Percentiles rank a stretch among this genome's conserved stretches.
phyloP scores from a whole-genome alignment of 257 asterid species.

The Primulina eburnea region DNA sequence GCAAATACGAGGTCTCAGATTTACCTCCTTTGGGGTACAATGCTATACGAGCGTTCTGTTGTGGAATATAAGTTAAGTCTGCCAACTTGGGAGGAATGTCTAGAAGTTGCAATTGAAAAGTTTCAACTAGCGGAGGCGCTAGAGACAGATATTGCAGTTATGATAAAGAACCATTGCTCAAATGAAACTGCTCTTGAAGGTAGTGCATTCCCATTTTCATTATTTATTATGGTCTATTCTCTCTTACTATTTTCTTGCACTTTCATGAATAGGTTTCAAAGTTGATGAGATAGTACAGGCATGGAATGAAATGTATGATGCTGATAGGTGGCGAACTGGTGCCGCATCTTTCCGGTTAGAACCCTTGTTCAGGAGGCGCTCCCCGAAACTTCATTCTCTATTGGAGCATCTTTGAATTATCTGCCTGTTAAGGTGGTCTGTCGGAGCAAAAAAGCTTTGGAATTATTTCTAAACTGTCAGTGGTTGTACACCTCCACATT shows the following conservation, averaged over 20 bases:
- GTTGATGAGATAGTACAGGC: constrained; percentile 97
- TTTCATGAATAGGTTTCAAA: constrained; percentile 62
- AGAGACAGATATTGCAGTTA: constrained; percentile 76
- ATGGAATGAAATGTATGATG: constrained; percentile 97
- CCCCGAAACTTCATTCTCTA: constrained; percentile 66
- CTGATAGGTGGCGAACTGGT: constrained; percentile 76
- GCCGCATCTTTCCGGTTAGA: constrained; percentile 67
- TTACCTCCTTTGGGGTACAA: constrained; percentile 82
- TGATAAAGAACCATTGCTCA: constrained; percentile 96
- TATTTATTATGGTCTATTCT: constrained; percentile 13
- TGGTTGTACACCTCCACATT: constrained; percentile 24
- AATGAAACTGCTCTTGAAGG: constrained; percentile 93
- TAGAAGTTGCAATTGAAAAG: constrained; percentile 91
- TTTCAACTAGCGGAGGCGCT: constrained; percentile 89
- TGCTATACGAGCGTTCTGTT: constrained; percentile 88
- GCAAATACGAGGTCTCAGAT: constrained; percentile 73
- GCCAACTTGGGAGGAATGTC: constrained; percentile 92
- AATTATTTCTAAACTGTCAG: constrained; percentile 14
- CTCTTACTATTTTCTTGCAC: constrained; percentile 22
- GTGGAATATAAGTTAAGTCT: constrained; percentile 80
- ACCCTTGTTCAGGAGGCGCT: constrained; percentile 75
- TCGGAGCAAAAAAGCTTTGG: constrained; percentile 24
- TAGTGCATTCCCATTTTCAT: constrained; percentile 19
- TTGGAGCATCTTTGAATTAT: constrained; percentile 56
- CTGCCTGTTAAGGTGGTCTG: constrained; percentile 21